phyloP scores from a whole-genome alignment of 805 yeast genomes.

The Ogataea glucozyma region DNA sequence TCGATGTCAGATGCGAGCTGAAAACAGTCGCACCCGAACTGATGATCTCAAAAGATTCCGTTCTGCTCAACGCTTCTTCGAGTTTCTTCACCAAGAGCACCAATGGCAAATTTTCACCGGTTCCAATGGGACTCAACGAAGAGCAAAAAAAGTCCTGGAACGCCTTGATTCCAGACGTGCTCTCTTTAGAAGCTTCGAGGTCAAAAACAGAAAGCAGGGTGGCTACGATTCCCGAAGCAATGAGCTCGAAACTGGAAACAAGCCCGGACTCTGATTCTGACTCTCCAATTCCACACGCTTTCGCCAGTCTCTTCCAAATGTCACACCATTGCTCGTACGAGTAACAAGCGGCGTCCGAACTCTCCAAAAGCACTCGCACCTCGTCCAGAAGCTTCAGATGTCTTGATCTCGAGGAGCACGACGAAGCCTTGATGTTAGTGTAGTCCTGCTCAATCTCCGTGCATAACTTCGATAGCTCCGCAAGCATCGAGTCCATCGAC shows the following conservation, averaged over 20 bases:
- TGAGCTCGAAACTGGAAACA: constrained; percentile 74
- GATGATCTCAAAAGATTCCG: constrained; percentile 69
- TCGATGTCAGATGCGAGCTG: constrained; percentile 18
- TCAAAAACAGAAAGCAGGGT: constrained; percentile 41
- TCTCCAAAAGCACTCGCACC: constrained; percentile 28
- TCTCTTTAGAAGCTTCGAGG: constrained; percentile 28
- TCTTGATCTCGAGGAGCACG: constrained; percentile 28
- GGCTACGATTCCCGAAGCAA: constrained; percentile 64
- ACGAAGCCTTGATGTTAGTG: constrained; percentile 21
- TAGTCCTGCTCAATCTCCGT: constrained; percentile 23
- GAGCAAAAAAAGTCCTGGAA: constrained; percentile 47
- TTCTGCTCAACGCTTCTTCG: constrained; percentile 72
- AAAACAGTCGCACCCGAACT: constrained; percentile 41
- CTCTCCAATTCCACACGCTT: constrained; percentile 34
- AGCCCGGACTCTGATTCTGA: constrained; percentile 11
- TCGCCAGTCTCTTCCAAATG: constrained; percentile 42
- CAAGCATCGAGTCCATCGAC: constrained; percentile 16
- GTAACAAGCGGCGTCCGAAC: constrained; percentile 17
- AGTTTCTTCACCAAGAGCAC: constrained; percentile 53
- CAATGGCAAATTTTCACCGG: constrained; percentile 37
- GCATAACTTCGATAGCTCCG: constrained; percentile 22
- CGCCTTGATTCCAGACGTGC: constrained; percentile 39
- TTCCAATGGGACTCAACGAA: constrained; percentile 33
- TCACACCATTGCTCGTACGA: constrained; percentile 35
- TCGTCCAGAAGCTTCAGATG: constrained; percentile 34